Evolutionary conservation across 2,329 filamentous ascomycete genomes (phyloP), one percentile per base, ranked within the genome.

Genomic region (Penicillium fuscoglaucum): DNA sequence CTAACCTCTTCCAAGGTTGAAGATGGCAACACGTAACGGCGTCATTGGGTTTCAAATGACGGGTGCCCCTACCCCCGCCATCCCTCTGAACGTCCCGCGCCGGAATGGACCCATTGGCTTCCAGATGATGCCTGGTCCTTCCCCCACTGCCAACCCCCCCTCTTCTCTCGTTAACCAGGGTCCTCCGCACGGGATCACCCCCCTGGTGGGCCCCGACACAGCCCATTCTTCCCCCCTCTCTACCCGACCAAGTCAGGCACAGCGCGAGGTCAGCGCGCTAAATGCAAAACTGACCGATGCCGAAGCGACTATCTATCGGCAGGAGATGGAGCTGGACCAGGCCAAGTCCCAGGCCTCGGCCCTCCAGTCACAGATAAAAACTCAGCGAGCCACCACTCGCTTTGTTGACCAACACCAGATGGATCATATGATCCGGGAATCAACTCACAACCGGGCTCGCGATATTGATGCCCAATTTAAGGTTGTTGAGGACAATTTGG

Each of bases 151-250:
- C 21, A 19, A 10, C 1, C n/a, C 28, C 19, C 7, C 41, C 3
- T 17, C 40, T 45, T 29, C 28, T 21, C 45, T 31, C 6, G n/a
- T 24, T 5, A 47, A 35, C 52, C 52, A 54, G 33, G 43, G 31
- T 24, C 52, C 52, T 40, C 52, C 52, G 41, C 43, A 54, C 52
- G 21, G 52, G 44, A 54, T 13, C 26, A 13, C 31, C 52, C 43
- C 43, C 43, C 52, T 54, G 52, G 52, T 28, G 33, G 43, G 52
- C 52, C 52, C 52, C 41, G 43, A 21, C 52, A 54, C 43, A 54
- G 52, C 52, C 52, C 43, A n/a, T 37, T n/a, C 17, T 7, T 19
- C 39, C n/a, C 6, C 24, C 8, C 8, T 4, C n/a, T 8, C 26
- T 15, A 17, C 15, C n/a, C 31, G 13, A 24, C 13, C 24, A 10